Conservation (phyloP, 345 rosid genomes). For the Bruguiera sexangula region DNA sequence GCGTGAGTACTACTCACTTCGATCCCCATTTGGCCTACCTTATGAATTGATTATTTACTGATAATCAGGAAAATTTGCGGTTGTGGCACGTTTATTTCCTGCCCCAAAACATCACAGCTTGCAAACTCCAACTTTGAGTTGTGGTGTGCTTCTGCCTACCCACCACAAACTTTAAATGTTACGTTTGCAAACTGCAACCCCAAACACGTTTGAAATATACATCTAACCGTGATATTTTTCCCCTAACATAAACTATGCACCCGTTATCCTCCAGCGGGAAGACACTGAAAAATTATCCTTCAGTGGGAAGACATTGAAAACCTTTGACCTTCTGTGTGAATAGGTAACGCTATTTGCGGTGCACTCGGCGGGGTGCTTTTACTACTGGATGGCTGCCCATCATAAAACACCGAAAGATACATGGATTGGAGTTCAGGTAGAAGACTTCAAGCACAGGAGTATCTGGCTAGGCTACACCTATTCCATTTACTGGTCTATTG, state of each 20-base stretch:
- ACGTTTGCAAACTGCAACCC: too few relatives aligned
- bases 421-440: constrained; percentile 63
- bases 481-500: constrained; percentile 90
- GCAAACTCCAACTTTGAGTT: too few relatives aligned
- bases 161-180: too few relatives aligned
- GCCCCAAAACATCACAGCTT: too few relatives aligned
- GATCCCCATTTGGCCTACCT: too few relatives aligned
- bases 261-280: too few relatives aligned
- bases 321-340: not conserved
- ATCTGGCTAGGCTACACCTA: constrained; percentile 86
- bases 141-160: too few relatives aligned
- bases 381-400: constrained; percentile 68
- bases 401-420: constrained; percentile 42
- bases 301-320: too few relatives aligned
- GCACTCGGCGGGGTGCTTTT: constrained; percentile 81
- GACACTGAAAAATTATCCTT: too few relatives aligned
- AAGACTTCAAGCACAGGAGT: constrained; percentile 61
- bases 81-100: too few relatives aligned
- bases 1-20: constrained; percentile 41
- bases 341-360: constrained; percentile 80
- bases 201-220: not conserved
- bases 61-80: too few relatives aligned
- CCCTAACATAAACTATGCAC: not conserved
- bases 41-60: too few relatives aligned
- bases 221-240: not conserved